phyloP scores from a whole-genome alignment of 2,329 filamentous ascomycete genomes.

The Trichoderma oligosporum region DNA sequence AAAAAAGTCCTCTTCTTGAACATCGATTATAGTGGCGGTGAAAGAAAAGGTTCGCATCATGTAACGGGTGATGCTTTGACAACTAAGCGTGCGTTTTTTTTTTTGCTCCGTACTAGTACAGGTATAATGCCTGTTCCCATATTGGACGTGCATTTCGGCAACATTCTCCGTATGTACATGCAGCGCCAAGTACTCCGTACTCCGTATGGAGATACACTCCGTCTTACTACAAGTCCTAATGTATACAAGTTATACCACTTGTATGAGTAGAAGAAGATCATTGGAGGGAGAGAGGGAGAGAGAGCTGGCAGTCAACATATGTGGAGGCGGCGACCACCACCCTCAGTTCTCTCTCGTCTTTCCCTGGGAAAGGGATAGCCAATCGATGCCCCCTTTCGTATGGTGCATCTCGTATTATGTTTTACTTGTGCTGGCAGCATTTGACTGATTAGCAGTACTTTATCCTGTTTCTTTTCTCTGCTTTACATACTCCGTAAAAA shows the following conservation, averaged over 20 bases:
- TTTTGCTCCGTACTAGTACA: not conserved
- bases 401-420: conserved; percentile 1
- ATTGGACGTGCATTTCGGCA: conserved; percentile 1
- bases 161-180: not conserved
- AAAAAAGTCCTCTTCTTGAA: not conserved
- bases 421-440: not conserved
- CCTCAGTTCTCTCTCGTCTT: not conserved
- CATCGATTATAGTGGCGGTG: conserved; percentile 6
- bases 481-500: no score
- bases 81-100: conserved; percentile 8
- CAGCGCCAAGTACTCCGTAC: no score
- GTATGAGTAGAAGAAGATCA: no score
- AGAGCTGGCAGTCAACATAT: conserved; percentile 2
- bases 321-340: conserved; percentile 8
- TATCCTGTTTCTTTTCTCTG: no score
- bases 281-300: no score
- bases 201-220: no score
- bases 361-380: conserved; percentile 12
- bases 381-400: not conserved
- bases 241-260: no score
- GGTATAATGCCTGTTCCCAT: not conserved
- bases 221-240: no score
- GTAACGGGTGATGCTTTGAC: conserved; percentile 6
- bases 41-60: conserved; percentile 13
- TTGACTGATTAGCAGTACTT: not conserved